Percentiles rank a stretch among this genome's conserved stretches.
phyloP scores from a whole-genome alignment of 2,329 filamentous ascomycete species.

The Chalaropsis thielavioides region DNA sequence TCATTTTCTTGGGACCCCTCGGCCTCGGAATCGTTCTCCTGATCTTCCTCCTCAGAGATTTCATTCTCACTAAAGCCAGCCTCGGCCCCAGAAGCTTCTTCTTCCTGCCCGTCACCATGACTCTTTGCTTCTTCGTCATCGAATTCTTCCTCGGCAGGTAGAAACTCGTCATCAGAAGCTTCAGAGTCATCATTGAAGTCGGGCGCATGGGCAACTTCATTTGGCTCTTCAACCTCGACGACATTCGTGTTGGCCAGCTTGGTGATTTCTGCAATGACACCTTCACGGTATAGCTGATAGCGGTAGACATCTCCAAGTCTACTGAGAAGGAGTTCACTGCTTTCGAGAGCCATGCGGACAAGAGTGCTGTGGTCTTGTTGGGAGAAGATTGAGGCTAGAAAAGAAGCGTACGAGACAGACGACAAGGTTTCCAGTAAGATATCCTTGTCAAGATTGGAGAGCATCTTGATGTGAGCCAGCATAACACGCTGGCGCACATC shows the following conservation, averaged over 20 bases:
- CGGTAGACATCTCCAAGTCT: constrained; percentile 78
- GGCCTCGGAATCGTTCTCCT: neutral
- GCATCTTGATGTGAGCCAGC: constrained; percentile 92
- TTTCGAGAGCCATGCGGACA: constrained; percentile 75
- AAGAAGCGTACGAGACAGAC: constrained; percentile 86
- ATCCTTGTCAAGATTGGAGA: constrained; percentile 77
- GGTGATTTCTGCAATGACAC: constrained; percentile 80
- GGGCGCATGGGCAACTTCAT: constrained; percentile 21
- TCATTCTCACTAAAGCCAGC: constrained; percentile 3
- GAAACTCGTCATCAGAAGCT: constrained; percentile 23
- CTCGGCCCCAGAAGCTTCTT: constrained; percentile 11
- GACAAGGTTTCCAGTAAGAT: constrained; percentile 77
- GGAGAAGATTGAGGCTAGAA: constrained; percentile 84
- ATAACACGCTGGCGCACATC: constrained; percentile 90
- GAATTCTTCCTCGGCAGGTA: constrained; percentile 21
- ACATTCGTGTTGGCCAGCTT: constrained; percentile 46
- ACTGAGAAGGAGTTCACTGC: constrained; percentile 72
- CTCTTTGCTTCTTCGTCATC: constrained; percentile 17
- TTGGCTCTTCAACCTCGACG: constrained; percentile 20
- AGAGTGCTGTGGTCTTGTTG: constrained; percentile 85
- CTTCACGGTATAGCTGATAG: constrained; percentile 94
- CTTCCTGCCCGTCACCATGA: constrained; percentile 20
- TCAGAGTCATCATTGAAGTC: constrained; percentile 17
- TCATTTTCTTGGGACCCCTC: constrained; percentile 14
- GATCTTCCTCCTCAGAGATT: constrained; percentile 1